Evolutionary conservation across 1,284 basidiomycete genomes (phyloP).

Genomic region (Malassezia yamatoensis): DNA sequence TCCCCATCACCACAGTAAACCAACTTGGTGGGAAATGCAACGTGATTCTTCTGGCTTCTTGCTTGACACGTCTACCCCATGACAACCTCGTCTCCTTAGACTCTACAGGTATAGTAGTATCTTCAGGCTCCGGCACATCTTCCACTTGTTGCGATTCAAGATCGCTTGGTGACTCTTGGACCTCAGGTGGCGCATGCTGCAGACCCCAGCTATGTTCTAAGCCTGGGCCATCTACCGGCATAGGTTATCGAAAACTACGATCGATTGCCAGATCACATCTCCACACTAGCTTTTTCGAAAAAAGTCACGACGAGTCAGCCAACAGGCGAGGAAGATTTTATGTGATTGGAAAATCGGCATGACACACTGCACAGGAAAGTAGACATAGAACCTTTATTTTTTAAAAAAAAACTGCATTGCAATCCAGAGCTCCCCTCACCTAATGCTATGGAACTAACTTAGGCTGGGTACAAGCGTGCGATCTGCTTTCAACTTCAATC

Average conservation of each 20-base stretch:
- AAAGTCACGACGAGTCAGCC: too few species aligned
- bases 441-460: slow-evolving; percentile 3
- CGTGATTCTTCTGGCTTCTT: neutral
- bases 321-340: too few species aligned
- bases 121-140: neutral
- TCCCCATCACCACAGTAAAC: slow-evolving; percentile 49
- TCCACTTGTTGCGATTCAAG: neutral
- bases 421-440: slow-evolving; percentile 20
- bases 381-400: neutral
- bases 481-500: slow-evolving; percentile 3
- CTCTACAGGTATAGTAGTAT: too few species aligned
- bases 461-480: slow-evolving; percentile 22
- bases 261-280: too few species aligned
- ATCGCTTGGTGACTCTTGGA: neutral
- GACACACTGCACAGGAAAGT: too few species aligned
- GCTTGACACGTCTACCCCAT: neutral
- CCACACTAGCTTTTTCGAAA: too few species aligned
- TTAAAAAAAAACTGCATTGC: slow-evolving; percentile 4
- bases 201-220: neutral
- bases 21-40: slow-evolving; percentile 29
- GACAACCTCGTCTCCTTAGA: neutral
- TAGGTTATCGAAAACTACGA: neutral
- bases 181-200: neutral
- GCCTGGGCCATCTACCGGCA: neutral
- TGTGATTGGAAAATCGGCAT: too few species aligned